A percentile compares a stretch with the other conserved stretches of the same genome.
Evolutionary conservation across 495 filamentous ascomycete species (phyloP).

Genomic region (Xylaria bambusicola): DNA sequence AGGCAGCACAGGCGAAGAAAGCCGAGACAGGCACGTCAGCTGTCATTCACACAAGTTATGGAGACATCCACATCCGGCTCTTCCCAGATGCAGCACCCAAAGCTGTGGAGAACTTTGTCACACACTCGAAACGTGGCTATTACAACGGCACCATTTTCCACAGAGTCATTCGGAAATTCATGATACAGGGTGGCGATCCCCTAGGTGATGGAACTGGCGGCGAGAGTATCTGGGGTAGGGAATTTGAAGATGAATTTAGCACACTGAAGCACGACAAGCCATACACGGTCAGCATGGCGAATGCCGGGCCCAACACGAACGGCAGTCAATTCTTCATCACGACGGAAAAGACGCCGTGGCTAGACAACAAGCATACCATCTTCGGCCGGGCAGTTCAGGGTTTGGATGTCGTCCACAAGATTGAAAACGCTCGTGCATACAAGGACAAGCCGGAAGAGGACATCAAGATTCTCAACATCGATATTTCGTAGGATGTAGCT

Average conservation of each 20-base stretch:
- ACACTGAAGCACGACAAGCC: conserved; percentile 91
- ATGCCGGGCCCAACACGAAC: conserved; percentile 82
- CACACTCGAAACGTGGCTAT: conserved; percentile 83
- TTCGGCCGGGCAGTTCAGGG: conserved; percentile 90
- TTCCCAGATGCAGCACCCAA: conserved; percentile 93
- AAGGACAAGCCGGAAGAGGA: conserved; percentile 98
- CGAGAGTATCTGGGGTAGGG: conserved; percentile 93
- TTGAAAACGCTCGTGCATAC: conserved; percentile 87
- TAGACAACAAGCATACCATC: conserved; percentile 94
- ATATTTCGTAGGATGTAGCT: conserved; percentile 48
- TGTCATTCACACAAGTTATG: conserved; percentile 88
- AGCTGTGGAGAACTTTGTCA: conserved; percentile 98
- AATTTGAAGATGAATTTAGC: conserved; percentile 96
- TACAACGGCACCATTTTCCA: conserved; percentile 99
- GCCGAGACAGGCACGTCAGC: conserved; percentile 75
- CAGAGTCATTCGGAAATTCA: conserved; percentile 95
- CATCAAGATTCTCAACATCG: conserved; percentile 95
- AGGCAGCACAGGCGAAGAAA: conserved; percentile 55
- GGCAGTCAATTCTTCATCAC: conserved; percentile 97
- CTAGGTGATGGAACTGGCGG: conserved; percentile 94
- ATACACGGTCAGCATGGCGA: conserved; percentile 96
- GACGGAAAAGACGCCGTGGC: conserved; percentile 93
- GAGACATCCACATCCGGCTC: conserved; percentile 91
- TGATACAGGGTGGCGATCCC: conserved; percentile 95
- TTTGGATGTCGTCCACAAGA: conserved; percentile 93